Base-by-base conservation (phyloP, 2,329 filamentous ascomycete species). In the Hypoxylon sp. region DNA sequence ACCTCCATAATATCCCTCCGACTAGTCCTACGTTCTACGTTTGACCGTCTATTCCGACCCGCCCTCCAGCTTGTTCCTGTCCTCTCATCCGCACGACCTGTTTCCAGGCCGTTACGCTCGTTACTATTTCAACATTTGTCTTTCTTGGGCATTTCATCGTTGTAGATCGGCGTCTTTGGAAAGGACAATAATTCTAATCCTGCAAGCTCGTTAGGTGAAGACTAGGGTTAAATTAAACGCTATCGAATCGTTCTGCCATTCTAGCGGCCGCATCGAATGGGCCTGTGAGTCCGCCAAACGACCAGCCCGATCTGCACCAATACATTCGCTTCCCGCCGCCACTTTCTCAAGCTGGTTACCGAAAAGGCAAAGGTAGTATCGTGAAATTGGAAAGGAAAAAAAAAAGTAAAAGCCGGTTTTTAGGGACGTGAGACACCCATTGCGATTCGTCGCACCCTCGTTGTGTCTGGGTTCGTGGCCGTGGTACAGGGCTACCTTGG, bases 401-500 rank as follows among this genome's bases (percentile, higher is more conserved):
- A 38, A 53, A 36, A 55, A 41, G 21, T 32, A 60, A 62, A 70
- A 72, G 67, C 66, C 68, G 67, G 71, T 70, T 75, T 72, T 56
- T 63, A 73, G 71, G 72, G 72, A 68, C 74, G 72, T 68, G 60
- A 73, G 67, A 73, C 72, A 73, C 61, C 67, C 59, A 74, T 64
- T 71, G 67, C 67, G 66, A 73, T 65, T 67, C 66, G 73, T 74
- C 67, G 69, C 67, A 74, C 71, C 72, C 71, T 71, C 72, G 67
- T 73, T 65, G 68, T 74, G 67, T 65, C 70, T 71, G 68, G 73
- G 67, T 70, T 69, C 58, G 63, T 68, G 60, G 65, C 68, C 51
- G 69, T 74, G 55, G 65, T 74, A 75, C 75, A 74, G 69, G 73
- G 71, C 71, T 73, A 73, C 63, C 65, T 73, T 66, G 68, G 68